These are phyloP conservation scores for Myrmaecium sp. DNA, from an alignment of 2,329 filamentous ascomycete genomes.

Conservation along the genomic window DNA sequence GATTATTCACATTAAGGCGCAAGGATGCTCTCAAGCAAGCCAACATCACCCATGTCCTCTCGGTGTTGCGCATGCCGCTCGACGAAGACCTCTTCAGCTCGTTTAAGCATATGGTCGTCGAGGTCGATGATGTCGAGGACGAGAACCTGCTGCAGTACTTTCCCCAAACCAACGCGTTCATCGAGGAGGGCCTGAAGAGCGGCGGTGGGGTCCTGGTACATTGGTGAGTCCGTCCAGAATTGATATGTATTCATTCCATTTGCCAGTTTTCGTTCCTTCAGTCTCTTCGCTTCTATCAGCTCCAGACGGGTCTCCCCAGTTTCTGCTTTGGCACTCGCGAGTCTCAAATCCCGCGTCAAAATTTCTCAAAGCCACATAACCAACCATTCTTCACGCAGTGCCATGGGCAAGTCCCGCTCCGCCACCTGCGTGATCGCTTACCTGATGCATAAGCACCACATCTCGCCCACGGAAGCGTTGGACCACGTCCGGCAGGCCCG, in stretches of 20 bases:
- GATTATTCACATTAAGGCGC: constrained; percentile 63
- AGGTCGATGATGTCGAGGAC: constrained; percentile 82
- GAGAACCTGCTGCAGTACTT: constrained; percentile 74
- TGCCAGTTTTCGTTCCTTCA: constrained; percentile 1
- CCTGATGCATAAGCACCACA: constrained; percentile 44
- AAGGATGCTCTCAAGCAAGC: constrained; percentile 51
- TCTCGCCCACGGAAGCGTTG: constrained; percentile 47
- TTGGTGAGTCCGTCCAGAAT: constrained; percentile 37
- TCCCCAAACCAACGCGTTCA: constrained; percentile 63
- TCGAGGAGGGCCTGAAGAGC: constrained; percentile 53
- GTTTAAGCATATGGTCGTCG: constrained; percentile 59
- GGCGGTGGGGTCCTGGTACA: constrained; percentile 49
- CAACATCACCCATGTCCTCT: constrained; percentile 82
- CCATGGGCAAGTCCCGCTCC: constrained; percentile 91
- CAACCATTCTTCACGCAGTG: constrained; percentile 39
- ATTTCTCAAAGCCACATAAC: constrained; percentile 6
- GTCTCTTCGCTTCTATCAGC: constrained; percentile 4
- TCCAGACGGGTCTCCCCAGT: constrained; percentile 1
- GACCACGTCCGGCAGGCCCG: constrained; percentile 51
- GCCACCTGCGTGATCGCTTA: constrained; percentile 73
- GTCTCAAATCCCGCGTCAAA: constrained; percentile 2
- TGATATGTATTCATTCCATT: constrained; percentile 4
- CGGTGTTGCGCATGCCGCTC: constrained; percentile 50
- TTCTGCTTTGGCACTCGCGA: constrained; percentile 1
- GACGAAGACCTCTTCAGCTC: constrained; percentile 39